Percentiles rank a stretch among this genome's conserved stretches.
These are phyloP conservation scores for Saccharomyces kudriavzevii DNA, from an alignment of 805 yeast genomes.

Conservation along the genomic window DNA sequence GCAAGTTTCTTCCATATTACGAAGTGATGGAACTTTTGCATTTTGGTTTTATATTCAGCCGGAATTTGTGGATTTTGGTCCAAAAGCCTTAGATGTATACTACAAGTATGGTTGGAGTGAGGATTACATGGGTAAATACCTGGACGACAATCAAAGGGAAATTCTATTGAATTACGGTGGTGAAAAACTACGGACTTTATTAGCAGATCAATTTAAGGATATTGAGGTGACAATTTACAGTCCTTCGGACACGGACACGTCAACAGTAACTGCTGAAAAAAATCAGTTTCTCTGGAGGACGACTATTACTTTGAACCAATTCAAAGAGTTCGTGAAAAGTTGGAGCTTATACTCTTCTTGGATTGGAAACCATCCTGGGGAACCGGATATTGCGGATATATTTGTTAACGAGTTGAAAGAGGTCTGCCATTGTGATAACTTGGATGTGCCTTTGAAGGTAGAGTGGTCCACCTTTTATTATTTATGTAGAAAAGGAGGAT, in stretches of 20 bases:
- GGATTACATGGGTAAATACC: slow-evolving; percentile 49
- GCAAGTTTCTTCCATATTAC: slow-evolving; percentile 42
- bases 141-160: slow-evolving; percentile 65
- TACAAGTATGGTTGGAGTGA: slow-evolving; percentile 44
- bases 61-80: slow-evolving; percentile 40
- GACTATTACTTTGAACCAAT: slow-evolving; percentile 34
- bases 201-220: slow-evolving; percentile 35
- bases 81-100: slow-evolving; percentile 49
- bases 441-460: slow-evolving; percentile 34
- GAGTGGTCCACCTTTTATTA: slow-evolving; percentile 52
- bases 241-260: slow-evolving; percentile 14
- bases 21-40: slow-evolving; percentile 55
- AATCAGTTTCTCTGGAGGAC: slow-evolving; percentile 33
- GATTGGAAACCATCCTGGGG: slow-evolving; percentile 37
- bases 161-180: slow-evolving; percentile 25
- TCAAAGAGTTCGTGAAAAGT: slow-evolving; percentile 47
- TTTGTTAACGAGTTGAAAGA: slow-evolving; percentile 38
- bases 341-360: slow-evolving; percentile 62
- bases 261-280: slow-evolving; percentile 3
- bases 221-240: slow-evolving; percentile 31
- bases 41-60: slow-evolving; percentile 73
- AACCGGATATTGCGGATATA: slow-evolving; percentile 41
- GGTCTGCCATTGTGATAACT: slow-evolving; percentile 39
- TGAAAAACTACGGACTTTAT: slow-evolving; percentile 6
- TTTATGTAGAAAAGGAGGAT: slow-evolving; percentile 19